Evolutionary conservation across 306 rosid species (phyloP).

Genomic region (Gillenia trifoliata): DNA sequence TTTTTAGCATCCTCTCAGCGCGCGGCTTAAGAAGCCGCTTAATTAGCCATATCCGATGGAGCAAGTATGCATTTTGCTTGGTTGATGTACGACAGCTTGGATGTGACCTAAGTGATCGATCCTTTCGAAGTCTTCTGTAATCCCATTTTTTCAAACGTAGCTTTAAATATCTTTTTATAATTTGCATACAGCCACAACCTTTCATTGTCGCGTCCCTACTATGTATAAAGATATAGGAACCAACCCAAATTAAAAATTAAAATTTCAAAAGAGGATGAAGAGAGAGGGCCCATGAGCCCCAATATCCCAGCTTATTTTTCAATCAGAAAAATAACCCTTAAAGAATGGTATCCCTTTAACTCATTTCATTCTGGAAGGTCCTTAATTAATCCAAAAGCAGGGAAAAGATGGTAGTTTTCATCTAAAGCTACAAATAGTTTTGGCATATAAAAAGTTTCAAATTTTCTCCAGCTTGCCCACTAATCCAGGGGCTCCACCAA

Average conservation of each 20-base stretch:
- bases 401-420: neutral
- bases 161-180: neutral
- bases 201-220: conserved; percentile 26
- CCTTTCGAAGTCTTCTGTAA: conserved; percentile 7
- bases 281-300: neutral
- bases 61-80: neutral
- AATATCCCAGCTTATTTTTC: neutral
- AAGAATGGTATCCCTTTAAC: neutral
- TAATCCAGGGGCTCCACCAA: conserved; percentile 4
- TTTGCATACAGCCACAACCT: neutral
- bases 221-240: neutral
- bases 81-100: conserved; percentile 24
- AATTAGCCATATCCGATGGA: neutral
- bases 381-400: neutral
- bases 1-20: neutral
- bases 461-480: neutral
- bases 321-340: neutral
- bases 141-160: conserved; percentile 2
- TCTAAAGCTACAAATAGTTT: neutral
- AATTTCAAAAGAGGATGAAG: neutral
- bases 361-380: conserved; percentile 9
- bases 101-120: conserved; percentile 28
- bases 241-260: conserved; percentile 14
- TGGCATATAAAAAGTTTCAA: neutral
- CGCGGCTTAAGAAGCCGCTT: conserved; percentile 16